Evolutionary conservation across 2,329 filamentous ascomycete genomes (phyloP), one percentile per base, ranked within the genome.

Genomic region (Plectosphaerella sp.): DNA sequence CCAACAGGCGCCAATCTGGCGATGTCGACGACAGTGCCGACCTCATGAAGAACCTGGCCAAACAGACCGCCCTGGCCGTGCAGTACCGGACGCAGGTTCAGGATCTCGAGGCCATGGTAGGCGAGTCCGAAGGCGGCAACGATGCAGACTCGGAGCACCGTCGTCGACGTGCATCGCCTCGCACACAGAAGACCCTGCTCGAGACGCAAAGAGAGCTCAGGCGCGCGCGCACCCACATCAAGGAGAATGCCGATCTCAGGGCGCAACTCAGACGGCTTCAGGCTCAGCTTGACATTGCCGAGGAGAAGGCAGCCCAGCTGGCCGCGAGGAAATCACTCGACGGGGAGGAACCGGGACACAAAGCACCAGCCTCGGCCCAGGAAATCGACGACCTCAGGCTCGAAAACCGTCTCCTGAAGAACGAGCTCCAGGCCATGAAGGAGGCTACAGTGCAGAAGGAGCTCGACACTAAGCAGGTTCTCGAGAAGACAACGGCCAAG

Each of bases 61-160:
- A 78, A 52, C 82, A 86, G 62, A 84, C 80, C 2, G 73, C 77
- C 2, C 68, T 84, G 12, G 78, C 79, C 14, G 67, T 75, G 1
- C 77, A 84, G 57, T 86, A 86, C 64, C 77, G 78, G 55, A 72
- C 74, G 25, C 80, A 80, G 50, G 80, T 86, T 9, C 77, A 82
- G 54, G 79, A 85, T 55, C 70, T 87, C 50, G 80, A 84, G 53
- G 67, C 68, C 4, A 66, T 77, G 57, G 68, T 79, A 15, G 77
- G 72, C 53, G 72, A 73, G 2, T 64, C 58, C 37, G 71, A 68
- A 9, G 66, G 66, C 22, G 68, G 71, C 33, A 66, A 70, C 2
- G 65, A 63, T 16, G 58, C 57, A 12, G 64, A 64, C 37, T 58
- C 61, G 11, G 64, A 64, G 14, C 59, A 56, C n/a, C 65, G 63